Conservation (phyloP, 805 yeast species). For the Kodamaea sagamina region DNA sequence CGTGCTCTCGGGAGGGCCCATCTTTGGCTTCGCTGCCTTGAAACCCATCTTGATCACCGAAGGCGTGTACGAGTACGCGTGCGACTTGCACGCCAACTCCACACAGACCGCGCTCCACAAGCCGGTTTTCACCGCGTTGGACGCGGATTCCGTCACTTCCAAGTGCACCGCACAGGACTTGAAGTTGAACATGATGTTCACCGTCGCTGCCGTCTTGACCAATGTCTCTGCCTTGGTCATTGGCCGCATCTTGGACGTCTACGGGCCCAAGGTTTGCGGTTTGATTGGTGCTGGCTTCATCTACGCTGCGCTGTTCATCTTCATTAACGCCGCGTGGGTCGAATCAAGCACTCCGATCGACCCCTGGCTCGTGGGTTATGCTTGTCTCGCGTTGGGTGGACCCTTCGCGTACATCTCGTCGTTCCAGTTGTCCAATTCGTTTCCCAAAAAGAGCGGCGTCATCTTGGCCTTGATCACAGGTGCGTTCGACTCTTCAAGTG, state of each 20-base stretch:
- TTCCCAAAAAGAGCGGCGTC: slow-evolving; percentile 54
- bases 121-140: slow-evolving; percentile 6
- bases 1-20: slow-evolving; percentile 86
- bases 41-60: slow-evolving; percentile 79
- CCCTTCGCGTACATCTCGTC: slow-evolving; percentile 58
- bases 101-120: not conserved
- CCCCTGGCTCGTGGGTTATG: slow-evolving; percentile 55
- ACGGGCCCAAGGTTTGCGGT: slow-evolving; percentile 57
- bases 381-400: slow-evolving; percentile 57
- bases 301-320: slow-evolving; percentile 46
- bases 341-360: slow-evolving; percentile 36
- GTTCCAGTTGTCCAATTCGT: slow-evolving; percentile 58
- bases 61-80: slow-evolving; percentile 69
- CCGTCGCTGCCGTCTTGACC: slow-evolving; percentile 57
- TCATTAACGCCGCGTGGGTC: slow-evolving; percentile 40
- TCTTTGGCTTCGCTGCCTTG: slow-evolving; percentile 94
- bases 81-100: slow-evolving; percentile 36
- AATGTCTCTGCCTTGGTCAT: slow-evolving; percentile 54
- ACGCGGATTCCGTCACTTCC: slow-evolving; percentile 24
- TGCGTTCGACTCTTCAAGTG: slow-evolving; percentile 60
- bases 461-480: slow-evolving; percentile 57
- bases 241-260: slow-evolving; percentile 50
- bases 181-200: slow-evolving; percentile 58
- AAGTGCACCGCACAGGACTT: slow-evolving; percentile 55
- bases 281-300: slow-evolving; percentile 51